Conservation (phyloP, 331 rosid genomes). For the Acacia concinna region DNA sequence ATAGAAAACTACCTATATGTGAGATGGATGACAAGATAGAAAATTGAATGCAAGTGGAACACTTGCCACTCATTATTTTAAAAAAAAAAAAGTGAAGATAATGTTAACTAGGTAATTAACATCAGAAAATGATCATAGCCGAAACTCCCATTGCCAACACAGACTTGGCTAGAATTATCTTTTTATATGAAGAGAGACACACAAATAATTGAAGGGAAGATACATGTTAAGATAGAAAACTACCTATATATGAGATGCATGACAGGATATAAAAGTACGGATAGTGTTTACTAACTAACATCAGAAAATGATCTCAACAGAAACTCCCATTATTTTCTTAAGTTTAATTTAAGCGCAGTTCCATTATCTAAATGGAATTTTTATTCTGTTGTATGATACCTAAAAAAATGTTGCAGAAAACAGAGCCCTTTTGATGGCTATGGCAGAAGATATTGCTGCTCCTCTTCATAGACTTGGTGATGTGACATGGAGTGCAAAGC, state of each 20-base stretch:
- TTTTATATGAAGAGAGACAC: not conserved
- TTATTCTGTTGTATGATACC: not conserved
- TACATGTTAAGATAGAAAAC: not conserved
- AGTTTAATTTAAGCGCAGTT: not conserved
- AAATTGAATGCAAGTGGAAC: too few species aligned
- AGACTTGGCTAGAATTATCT: too few species aligned
- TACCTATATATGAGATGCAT: not conserved
- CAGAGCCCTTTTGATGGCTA: constrained; percentile 58
- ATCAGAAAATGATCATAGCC: too few species aligned
- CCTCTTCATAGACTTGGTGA: constrained; percentile 57
- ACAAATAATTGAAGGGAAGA: not conserved
- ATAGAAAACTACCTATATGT: not conserved
- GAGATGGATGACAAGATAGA: not conserved
- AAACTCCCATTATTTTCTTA: not conserved
- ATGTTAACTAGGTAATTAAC: too few species aligned
- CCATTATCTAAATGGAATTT: not conserved
- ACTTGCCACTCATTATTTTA: too few species aligned
- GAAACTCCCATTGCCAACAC: too few species aligned
- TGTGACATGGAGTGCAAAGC: constrained; percentile 64
- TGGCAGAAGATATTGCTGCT: constrained; percentile 53
- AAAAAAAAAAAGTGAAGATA: too few species aligned
- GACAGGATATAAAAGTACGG: not conserved
- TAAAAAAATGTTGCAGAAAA: constrained; percentile 43
- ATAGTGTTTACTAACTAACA: not conserved
- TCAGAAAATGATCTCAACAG: not conserved